Base-by-base conservation (phyloP, 1,139 yeast genomes). In the Yamadazyma friedrichii region DNA sequence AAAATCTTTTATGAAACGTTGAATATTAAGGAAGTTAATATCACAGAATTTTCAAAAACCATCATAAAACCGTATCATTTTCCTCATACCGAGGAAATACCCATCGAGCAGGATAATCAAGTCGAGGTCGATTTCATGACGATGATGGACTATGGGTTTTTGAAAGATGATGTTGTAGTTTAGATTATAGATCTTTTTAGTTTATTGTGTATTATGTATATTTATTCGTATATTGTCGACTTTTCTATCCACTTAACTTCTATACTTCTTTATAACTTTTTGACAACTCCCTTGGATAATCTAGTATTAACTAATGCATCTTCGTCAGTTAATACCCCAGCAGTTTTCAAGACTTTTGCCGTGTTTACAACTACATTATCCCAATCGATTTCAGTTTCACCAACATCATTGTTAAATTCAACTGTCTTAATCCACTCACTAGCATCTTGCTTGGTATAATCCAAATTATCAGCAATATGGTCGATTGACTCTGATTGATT, bases 351-450 rank as follows among this genome's bases (percentile, higher is more conserved):
- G 48, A 62, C 75, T 12, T 88, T 91, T 2, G 83, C 82, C 4
- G 88, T 82, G 3, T 62, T 76, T 42, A 60, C 62, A 9, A 39
- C 22, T 12, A 81, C 77, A 13, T 55, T 55, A 1, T 67, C 66
- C 65, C 75, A 67, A 48, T 85, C 82, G 25, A 86, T 64, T 6
- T 60, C 58, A 2, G 40, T 49, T 12, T 51, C 49, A 1, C 76
- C 72, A 8, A 81, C 73, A 28, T 74, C 61, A 6, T 62, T 51
- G 49, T 77, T 74, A 62, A 88, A 88, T 45, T 68, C 57, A 10
- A 88, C 96, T 0, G 95, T 86, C 48, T 82, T 72, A 46, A 84
- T 67, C 96, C 96, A 88, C 44, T 78, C 83, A 15, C 67, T 61
- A 10, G 95, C 95, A 60, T 89, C 96, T 40, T 75, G 88, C 41